Evolutionary conservation across 768 basidiomycete species (phyloP).

Genomic region (Mycena amicta): DNA sequence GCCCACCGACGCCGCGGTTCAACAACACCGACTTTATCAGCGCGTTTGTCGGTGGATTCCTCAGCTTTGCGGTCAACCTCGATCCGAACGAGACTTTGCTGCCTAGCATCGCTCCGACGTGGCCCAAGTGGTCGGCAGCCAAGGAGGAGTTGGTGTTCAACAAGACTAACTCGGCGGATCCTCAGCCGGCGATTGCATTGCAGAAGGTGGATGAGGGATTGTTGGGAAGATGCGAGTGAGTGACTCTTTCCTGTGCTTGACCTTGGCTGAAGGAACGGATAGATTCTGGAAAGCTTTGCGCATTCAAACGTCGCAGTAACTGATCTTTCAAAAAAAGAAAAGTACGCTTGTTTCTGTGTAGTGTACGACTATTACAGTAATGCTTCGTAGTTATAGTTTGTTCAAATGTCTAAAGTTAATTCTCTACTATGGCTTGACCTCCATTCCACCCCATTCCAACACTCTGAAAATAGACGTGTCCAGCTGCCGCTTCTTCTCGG

Average conservation of each 20-base stretch:
- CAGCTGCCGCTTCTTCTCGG: neutral
- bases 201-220: neutral
- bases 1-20: neutral
- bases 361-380: too few relatives aligned
- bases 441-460: conserved; percentile 37
- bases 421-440: conserved; percentile 19
- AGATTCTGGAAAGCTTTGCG: neutral
- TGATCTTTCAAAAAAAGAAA: too few relatives aligned
- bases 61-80: neutral
- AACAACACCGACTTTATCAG: neutral
- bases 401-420: too few relatives aligned
- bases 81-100: neutral
- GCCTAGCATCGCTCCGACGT: neutral
- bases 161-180: neutral
- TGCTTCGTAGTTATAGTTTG: too few relatives aligned
- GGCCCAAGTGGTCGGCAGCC: neutral
- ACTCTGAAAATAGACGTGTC: conserved; percentile 28
- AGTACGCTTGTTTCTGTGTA: too few relatives aligned
- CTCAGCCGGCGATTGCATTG: neutral
- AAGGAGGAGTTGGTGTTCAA: neutral
- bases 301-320: neutral
- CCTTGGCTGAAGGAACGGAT: neutral
- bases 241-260: neutral
- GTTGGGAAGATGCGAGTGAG: neutral
- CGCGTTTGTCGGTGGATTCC: neutral